Evolutionary conservation across 2,329 filamentous ascomycete species (phyloP), one percentile per base, ranked within the genome.

Genomic region (Alternaria incomplexa): DNA sequence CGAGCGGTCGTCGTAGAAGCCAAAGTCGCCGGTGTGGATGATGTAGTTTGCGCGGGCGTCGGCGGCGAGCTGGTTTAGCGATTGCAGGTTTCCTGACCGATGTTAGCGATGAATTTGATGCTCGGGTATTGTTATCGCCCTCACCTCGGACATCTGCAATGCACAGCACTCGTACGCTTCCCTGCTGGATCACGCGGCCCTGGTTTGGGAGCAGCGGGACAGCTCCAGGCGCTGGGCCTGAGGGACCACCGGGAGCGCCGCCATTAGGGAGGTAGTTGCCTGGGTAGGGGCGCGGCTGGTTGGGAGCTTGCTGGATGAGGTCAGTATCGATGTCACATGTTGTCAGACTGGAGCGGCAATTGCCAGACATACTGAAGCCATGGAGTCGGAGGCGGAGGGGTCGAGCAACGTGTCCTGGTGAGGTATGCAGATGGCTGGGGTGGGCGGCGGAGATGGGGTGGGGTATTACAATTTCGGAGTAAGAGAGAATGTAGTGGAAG

Each of bases 1-100:
- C 36, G 96, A 99, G 58, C 91, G 93, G 75, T 97, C 92, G 81
- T 99, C 96, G 84, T 99, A 99, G 84, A 99, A 99, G 67, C 96
- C 96, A 80, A 99, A 99, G 81, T 99, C 96, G 81, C 96, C 96
- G 20, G 96, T 99, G 83, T 99, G 96, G 77, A 99, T 93, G 81
- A 99, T 97, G 84, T 97, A 93, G 83, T 97, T 93, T 74, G 96
- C 96, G 79, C 92, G 92, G 66, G 96, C 95, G 79, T 96, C 92
- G 82, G 93, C 96, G 69, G 96, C 96, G 65, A 99, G 90, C 65
- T 98, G 94, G 83, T 99, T 99, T 76, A 99, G 86, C 70, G 96
- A 97, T 83, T 91, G 90, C 72, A 99, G 85, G 81, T 98, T 97
- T 82, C 96, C 96, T 99, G 72, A n/a, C 58, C 45, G 13, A 6